phyloP scores from a whole-genome alignment of 1,139 yeast genomes.

The Komagataea norvegica region DNA sequence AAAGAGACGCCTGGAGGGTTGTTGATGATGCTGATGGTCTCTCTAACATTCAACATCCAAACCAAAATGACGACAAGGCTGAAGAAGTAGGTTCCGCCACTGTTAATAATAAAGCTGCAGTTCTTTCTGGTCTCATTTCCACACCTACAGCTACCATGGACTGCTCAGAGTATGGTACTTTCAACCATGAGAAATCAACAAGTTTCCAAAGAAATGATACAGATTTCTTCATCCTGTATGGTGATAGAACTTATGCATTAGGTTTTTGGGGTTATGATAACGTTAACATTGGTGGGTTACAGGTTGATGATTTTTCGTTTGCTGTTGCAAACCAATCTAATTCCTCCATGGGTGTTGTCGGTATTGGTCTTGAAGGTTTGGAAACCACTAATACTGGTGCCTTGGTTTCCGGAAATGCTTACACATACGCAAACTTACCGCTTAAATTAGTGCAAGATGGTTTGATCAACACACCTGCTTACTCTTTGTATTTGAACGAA shows the following conservation, averaged over 20 bases:
- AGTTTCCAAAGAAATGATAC: constrained; percentile 42
- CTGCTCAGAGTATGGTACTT: constrained; percentile 35
- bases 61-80: neutral
- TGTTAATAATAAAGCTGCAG: neutral
- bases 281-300: constrained; percentile 37
- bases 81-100: neutral
- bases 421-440: constrained; percentile 52
- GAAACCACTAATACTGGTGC: constrained; percentile 37
- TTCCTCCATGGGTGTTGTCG: constrained; percentile 55
- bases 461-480: constrained; percentile 42
- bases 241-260: constrained; percentile 52
- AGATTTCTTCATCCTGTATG: constrained; percentile 48
- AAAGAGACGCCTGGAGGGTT: too few species aligned
- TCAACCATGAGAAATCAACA: constrained; percentile 37
- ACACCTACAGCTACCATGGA: constrained; percentile 24
- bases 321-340: constrained; percentile 54
- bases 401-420: constrained; percentile 8
- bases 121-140: neutral
- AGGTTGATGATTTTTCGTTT: constrained; percentile 36
- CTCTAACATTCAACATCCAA: too few species aligned
- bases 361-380: constrained; percentile 52
- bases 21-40: neutral
- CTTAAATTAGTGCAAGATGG: constrained; percentile 46
- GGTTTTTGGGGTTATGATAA: constrained; percentile 64
- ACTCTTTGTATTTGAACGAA: constrained; percentile 46